Percentiles rank a stretch among this genome's conserved stretches.
Conservation (phyloP, 352 stramenopile species). For the Phytophthora syringae region DNA sequence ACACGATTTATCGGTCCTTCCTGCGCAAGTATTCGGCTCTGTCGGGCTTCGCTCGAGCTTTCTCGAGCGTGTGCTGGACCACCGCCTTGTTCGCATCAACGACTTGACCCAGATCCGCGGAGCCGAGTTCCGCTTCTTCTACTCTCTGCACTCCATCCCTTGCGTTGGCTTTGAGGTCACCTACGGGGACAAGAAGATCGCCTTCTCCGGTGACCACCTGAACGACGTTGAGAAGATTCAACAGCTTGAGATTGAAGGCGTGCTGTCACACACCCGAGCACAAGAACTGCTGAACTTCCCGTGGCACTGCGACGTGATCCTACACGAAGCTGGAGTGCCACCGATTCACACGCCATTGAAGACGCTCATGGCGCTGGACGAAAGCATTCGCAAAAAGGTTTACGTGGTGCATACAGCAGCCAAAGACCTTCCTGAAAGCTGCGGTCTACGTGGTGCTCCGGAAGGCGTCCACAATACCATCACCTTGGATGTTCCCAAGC, state of each 20-base stretch:
- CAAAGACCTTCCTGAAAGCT: constrained; percentile 77
- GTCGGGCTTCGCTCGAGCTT: constrained; percentile 91
- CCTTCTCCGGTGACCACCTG: constrained; percentile 96
- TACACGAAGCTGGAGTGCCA: constrained; percentile 95
- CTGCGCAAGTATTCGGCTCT: constrained; percentile 96
- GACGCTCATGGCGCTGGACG: constrained; percentile 91
- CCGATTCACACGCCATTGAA: constrained; percentile 96
- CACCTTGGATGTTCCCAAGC: constrained; percentile 69
- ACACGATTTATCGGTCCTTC: constrained; percentile 97
- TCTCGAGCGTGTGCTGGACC: constrained; percentile 92
- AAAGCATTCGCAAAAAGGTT: constrained; percentile 90
- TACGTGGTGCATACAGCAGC: constrained; percentile 96
- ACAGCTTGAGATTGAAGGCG: constrained; percentile 80
- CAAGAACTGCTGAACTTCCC: constrained; percentile 95
- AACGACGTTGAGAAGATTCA: constrained; percentile 94
- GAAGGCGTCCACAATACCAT: constrained; percentile 91
- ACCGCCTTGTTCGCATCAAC: constrained; percentile 93
- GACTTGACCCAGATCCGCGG: constrained; percentile 94
- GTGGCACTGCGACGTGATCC: constrained; percentile 93
- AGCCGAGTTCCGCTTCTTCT: constrained; percentile 96
- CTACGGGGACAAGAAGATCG: constrained; percentile 94
- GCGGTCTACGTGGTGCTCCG: constrained; percentile 87
- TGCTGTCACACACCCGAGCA: constrained; percentile 84
- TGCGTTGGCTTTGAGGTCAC: constrained; percentile 95
- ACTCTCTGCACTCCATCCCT: constrained; percentile 96